phyloP scores from a whole-genome alignment of 2,329 filamentous ascomycete species.

The Shiraia bambusicola region DNA sequence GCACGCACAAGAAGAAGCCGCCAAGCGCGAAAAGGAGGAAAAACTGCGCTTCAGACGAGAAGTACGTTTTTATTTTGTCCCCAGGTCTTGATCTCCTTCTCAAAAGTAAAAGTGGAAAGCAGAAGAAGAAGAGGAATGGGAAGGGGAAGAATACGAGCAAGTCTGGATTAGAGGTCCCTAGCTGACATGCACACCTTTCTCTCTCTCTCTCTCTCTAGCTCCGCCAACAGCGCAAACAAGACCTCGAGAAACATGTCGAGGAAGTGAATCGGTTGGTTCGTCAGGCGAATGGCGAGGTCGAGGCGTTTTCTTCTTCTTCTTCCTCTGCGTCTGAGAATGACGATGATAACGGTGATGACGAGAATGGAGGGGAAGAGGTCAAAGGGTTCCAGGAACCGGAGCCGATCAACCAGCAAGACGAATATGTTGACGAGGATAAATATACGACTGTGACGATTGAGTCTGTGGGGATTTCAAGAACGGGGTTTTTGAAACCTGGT shows the following conservation, averaged over 20 bases:
- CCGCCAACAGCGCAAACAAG: slow-evolving; percentile 76
- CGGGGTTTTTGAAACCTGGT: slow-evolving; percentile 65
- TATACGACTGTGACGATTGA: slow-evolving; percentile 95
- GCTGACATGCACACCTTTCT: background rate
- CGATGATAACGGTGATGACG: slow-evolving; percentile 42
- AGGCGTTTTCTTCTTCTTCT: too few species aligned
- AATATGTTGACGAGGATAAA: slow-evolving; percentile 94
- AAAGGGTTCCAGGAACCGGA: slow-evolving; percentile 51
- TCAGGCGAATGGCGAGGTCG: slow-evolving; percentile 55
- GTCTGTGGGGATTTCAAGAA: slow-evolving; percentile 75
- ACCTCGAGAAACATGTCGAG: slow-evolving; percentile 79
- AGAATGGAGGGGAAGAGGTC: slow-evolving; percentile 62
- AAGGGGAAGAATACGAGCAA: too few species aligned
- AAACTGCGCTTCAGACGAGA: slow-evolving; percentile 72
- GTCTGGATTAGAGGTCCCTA: too few species aligned
- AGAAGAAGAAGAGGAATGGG: too few species aligned
- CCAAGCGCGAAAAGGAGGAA: slow-evolving; percentile 75
- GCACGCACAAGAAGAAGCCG: slow-evolving; percentile 78
- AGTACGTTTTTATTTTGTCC: too few species aligned
- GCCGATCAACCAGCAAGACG: slow-evolving; percentile 75
- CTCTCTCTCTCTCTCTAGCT: slow-evolving; percentile 57
- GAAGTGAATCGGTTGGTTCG: slow-evolving; percentile 71
- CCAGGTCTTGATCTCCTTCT: too few species aligned
- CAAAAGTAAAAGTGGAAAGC: background rate
- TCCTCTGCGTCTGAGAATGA: too few species aligned